phyloP scores from a whole-genome alignment of 345 rosid genomes.

The Eutrema japonicum region DNA sequence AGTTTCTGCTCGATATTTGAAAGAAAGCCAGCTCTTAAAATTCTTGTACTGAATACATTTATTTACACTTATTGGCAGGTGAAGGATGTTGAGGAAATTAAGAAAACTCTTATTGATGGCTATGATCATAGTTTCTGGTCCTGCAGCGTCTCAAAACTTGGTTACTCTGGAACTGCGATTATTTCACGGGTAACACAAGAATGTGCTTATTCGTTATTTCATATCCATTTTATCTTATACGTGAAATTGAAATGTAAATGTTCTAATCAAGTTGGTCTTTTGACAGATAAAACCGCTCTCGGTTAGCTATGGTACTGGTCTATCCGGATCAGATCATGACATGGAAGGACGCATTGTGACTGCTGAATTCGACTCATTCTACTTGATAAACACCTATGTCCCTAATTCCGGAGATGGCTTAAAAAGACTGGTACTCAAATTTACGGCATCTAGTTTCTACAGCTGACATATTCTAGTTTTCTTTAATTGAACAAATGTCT shows the following conservation, averaged over 20 bases:
- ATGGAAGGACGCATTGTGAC: conserved; percentile 88
- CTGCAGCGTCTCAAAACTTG: conserved; percentile 86
- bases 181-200: conserved; percentile 72
- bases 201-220: conserved; percentile 22
- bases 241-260: background rate
- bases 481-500: conserved; percentile 18
- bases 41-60: conserved; percentile 20
- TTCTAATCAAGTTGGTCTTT: conserved; percentile 33
- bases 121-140: conserved; percentile 90
- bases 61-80: conserved; percentile 53
- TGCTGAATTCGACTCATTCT: conserved; percentile 84
- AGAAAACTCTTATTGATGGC: conserved; percentile 65
- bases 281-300: conserved; percentile 88
- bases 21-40: background rate
- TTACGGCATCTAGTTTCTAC: conserved; percentile 26
- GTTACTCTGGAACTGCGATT: conserved; percentile 95
- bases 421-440: conserved; percentile 78
- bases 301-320: conserved; percentile 79
- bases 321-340: conserved; percentile 81
- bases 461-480: conserved; percentile 1
- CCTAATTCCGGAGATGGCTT: conserved; percentile 99
- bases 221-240: conserved; percentile 14
- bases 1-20: conserved; percentile 17
- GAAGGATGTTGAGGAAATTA: conserved; percentile 81
- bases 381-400: conserved; percentile 69